Evolutionary conservation across 1,284 basidiomycete genomes (phyloP), one percentile per base, ranked within the genome.

Genomic region (Boletellus deceptivus): DNA sequence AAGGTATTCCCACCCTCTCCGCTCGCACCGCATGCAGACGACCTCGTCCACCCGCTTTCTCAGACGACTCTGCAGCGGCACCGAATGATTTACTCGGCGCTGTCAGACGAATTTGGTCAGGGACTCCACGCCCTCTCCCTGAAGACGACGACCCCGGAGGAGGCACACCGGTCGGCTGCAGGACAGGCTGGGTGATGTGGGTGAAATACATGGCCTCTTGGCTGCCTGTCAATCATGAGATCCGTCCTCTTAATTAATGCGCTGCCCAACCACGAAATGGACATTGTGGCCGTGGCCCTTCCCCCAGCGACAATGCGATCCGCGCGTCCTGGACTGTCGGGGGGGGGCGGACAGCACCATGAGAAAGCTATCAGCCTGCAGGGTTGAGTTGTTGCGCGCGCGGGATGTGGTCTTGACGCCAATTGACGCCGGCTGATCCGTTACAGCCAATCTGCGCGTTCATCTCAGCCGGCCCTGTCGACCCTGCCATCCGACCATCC

Each of bases 111-210:
- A 62, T 72, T 91, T 40, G 65, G 77, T 27, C 71, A 78, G 54
- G 88, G 88, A 2, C 65, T 91, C 35, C 89, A 91, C 60, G 83
- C 89, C 1, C 71, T 91, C 35, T 86, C 86, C n/a, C 68, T 91
- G 57, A 81, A 81, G 55, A 86, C 89, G 6, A 84, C 79, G 67
- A 89, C 88, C 3, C 72, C 76, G 39, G 75, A 77, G 54, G 86
- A 87, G 62, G 63, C 67, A 44, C 57, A 64, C 31, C 67, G 55
- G 55, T 51, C 42, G 55, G 39, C 50, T 55, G 59, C 43, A 43
- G 53, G 50, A 49, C 60, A 52, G 36, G 52, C 52, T 18, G 48
- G 49, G 55, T 64, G 62, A 68, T 53, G 46, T 50, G 29, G 45
- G 55, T 68, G 62, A 64, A 59, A 54, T 58, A 25, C 41, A 40